Evolutionary conservation across 2,329 filamentous ascomycete genomes (phyloP).

Genomic region (Fusarium sambucinum): DNA sequence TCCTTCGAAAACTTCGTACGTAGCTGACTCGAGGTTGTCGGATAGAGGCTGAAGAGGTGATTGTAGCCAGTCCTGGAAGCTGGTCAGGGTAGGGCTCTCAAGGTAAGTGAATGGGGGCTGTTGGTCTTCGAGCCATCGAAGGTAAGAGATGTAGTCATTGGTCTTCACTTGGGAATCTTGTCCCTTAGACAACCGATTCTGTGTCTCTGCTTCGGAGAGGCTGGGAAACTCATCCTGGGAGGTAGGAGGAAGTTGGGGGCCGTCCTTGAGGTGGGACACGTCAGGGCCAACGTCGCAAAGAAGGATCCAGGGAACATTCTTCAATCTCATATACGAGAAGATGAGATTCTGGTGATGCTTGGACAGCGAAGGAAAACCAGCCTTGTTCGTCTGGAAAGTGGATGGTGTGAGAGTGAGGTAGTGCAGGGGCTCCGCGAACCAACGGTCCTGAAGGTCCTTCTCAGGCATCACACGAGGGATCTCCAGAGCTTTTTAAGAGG

Average conservation of each 20-base stretch:
- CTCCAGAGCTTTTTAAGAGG: conserved; percentile 60
- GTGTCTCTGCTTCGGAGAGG: conserved; percentile 70
- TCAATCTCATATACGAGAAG: conserved; percentile 72
- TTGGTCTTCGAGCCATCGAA: conserved; percentile 84
- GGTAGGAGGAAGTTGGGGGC: conserved; percentile 44
- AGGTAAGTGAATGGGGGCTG: conserved; percentile 72
- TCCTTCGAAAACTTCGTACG: conserved; percentile 98
- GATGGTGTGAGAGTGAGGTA: conserved; percentile 67
- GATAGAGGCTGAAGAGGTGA: conserved; percentile 93
- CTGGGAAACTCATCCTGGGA: conserved; percentile 74
- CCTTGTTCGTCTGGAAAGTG: conserved; percentile 70
- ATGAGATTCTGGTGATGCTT: conserved; percentile 72
- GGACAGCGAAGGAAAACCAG: conserved; percentile 71
- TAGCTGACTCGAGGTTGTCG: conserved; percentile 96
- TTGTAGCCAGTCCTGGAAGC: conserved; percentile 93
- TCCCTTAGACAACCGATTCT: conserved; percentile 49
- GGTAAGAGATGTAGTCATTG: conserved; percentile 75
- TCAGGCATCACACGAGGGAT: conserved; percentile 71
- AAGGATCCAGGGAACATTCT: conserved; percentile 71
- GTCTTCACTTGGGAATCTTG: conserved; percentile 44
- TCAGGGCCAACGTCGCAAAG: conserved; percentile 71
- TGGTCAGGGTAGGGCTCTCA: conserved; percentile 65
- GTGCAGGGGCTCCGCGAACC: conserved; percentile 77
- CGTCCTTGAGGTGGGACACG: conserved; percentile 49
- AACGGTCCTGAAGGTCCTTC: conserved; percentile 71